phyloP scores from a whole-genome alignment of 768 basidiomycete genomes.

The Lyophyllum shimeji region DNA sequence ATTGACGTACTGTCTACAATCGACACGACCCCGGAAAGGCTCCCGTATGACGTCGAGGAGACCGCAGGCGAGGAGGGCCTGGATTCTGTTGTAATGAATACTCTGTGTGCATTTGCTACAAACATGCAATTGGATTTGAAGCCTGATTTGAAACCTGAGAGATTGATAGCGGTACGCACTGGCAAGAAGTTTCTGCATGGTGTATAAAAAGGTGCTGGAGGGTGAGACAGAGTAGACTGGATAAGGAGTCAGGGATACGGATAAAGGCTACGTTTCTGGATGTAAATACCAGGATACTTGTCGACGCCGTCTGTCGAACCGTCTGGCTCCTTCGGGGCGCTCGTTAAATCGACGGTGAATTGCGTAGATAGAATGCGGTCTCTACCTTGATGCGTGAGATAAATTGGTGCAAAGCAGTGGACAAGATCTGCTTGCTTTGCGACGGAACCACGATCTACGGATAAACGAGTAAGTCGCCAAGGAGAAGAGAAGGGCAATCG shows the following conservation, averaged over 20 bases:
- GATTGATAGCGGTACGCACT: slow-evolving; percentile 48
- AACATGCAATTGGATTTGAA: no score
- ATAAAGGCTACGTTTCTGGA: background rate
- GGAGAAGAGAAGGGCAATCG: background rate
- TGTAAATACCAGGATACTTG: slow-evolving; percentile 64
- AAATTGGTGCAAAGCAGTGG: slow-evolving; percentile 67
- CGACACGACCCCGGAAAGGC: slow-evolving; percentile 75
- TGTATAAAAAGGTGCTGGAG: slow-evolving; percentile 61
- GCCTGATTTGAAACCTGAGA: no score
- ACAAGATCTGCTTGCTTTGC: slow-evolving; percentile 75
- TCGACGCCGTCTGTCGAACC: slow-evolving; percentile 81
- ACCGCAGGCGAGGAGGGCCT: slow-evolving; percentile 49
- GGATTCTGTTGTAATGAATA: slow-evolving; percentile 74
- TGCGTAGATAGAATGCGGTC: background rate
- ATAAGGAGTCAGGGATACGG: background rate
- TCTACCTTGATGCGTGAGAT: slow-evolving; percentile 70
- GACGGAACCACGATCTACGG: slow-evolving; percentile 74
- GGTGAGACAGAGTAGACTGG: slow-evolving; percentile 76
- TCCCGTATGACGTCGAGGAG: slow-evolving; percentile 41
- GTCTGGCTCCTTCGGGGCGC: slow-evolving; percentile 51
- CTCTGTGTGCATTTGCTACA: slow-evolving; percentile 73
- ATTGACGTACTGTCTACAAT: slow-evolving; percentile 69
- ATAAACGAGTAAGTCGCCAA: background rate
- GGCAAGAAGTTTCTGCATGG: slow-evolving; percentile 79
- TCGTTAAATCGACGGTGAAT: background rate